phyloP scores from a whole-genome alignment of 805 yeast genomes.

The Saccharomycopsis fermentans region DNA sequence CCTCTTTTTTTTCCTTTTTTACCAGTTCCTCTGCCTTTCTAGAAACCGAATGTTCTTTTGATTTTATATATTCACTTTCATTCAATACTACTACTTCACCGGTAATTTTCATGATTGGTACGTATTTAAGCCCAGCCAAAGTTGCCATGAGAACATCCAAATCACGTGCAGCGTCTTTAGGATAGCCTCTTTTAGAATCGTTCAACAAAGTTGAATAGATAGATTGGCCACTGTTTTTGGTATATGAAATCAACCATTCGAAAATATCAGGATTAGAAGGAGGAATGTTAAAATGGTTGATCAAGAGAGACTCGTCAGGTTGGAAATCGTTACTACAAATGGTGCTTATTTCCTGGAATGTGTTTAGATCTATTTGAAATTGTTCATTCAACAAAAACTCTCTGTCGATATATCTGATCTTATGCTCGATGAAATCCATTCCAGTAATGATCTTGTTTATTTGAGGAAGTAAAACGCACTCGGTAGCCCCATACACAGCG shows the following conservation, averaged over 20 bases:
- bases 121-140: slow-evolving; percentile 51
- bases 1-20: slow-evolving; percentile 21
- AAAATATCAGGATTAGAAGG: slow-evolving; percentile 16
- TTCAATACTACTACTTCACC: slow-evolving; percentile 59
- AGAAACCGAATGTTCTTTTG: background rate
- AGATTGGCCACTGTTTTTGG: slow-evolving; percentile 30
- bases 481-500: slow-evolving; percentile 78
- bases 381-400: slow-evolving; percentile 43
- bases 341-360: slow-evolving; percentile 65
- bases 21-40: background rate
- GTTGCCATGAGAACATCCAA: slow-evolving; percentile 47
- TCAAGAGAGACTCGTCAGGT: slow-evolving; percentile 41
- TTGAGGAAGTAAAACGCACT: slow-evolving; percentile 48
- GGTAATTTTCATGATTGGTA: slow-evolving; percentile 60
- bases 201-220: slow-evolving; percentile 39
- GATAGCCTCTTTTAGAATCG: slow-evolving; percentile 20
- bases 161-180: background rate
- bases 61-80: slow-evolving; percentile 27
- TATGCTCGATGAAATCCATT: slow-evolving; percentile 55
- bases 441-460: slow-evolving; percentile 65
- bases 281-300: slow-evolving; percentile 19
- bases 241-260: slow-evolving; percentile 14
- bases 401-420: slow-evolving; percentile 59
- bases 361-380: slow-evolving; percentile 49
- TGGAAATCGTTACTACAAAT: slow-evolving; percentile 74